phyloP scores from a whole-genome alignment of 1,284 basidiomycete genomes.

The Cryptococcus sp. region DNA sequence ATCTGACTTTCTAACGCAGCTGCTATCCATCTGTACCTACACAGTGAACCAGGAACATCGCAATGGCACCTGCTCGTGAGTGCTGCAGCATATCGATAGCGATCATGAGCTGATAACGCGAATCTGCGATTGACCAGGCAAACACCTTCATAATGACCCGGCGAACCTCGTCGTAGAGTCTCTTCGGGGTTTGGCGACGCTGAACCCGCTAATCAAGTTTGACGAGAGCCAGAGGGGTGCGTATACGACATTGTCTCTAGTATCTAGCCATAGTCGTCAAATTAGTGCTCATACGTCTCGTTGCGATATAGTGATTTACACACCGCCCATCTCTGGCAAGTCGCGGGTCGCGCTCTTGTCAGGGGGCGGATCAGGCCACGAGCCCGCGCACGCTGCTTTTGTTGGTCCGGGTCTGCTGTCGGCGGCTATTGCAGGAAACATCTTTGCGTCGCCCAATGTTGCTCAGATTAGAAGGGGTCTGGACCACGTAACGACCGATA shows the following conservation, averaged over 20 bases:
- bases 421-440: conserved; percentile 82
- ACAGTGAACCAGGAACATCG: too few relatives aligned
- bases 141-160: conserved; percentile 74
- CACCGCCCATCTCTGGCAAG: conserved; percentile 51
- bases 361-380: conserved; percentile 88
- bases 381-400: conserved; percentile 78
- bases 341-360: conserved; percentile 71
- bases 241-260: conserved; percentile 1
- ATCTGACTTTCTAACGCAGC: too few relatives aligned
- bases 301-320: conserved; percentile 30
- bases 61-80: conserved; percentile 16
- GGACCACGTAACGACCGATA: conserved; percentile 72
- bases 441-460: conserved; percentile 85
- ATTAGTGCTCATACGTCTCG: neutral
- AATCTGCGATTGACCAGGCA: conserved; percentile 43
- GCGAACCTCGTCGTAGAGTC: conserved; percentile 73
- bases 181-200: conserved; percentile 67
- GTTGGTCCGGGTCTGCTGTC: conserved; percentile 75
- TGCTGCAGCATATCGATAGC: neutral
- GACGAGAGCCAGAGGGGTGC: conserved; percentile 57
- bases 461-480: conserved; percentile 77
- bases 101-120: neutral
- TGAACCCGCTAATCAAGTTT: conserved; percentile 70
- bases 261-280: too few relatives aligned
- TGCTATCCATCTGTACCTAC: too few relatives aligned